Evolutionary conservation across 1,139 yeast genomes (phyloP).

Genomic region (Zygosaccharomyces pseudobailii): DNA sequence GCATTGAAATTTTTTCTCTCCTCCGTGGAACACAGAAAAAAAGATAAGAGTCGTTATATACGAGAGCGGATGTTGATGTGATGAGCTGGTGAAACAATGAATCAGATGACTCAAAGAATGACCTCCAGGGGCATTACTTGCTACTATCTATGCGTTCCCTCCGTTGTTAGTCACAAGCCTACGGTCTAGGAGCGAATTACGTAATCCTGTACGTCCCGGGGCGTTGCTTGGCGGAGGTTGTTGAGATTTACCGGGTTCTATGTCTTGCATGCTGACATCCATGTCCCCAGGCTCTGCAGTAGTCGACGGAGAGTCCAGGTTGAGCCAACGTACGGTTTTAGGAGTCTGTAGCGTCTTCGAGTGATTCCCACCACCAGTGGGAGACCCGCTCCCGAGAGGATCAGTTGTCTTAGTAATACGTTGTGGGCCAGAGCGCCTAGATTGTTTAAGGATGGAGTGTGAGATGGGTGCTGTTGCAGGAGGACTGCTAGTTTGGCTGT

Average conservation of each 20-base stretch:
- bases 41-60: neutral
- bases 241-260: constrained; percentile 3
- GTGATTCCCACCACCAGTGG: neutral
- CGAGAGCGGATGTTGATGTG: neutral
- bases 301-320: constrained; percentile 2
- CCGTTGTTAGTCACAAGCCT: constrained; percentile 7
- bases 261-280: constrained; percentile 25
- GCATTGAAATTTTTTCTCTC: constrained; percentile 5
- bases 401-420: neutral
- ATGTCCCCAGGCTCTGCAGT: constrained; percentile 16
- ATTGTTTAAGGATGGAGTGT: neutral
- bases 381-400: neutral
- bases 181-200: constrained; percentile 11
- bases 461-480: neutral
- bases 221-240: constrained; percentile 3
- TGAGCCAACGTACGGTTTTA: constrained; percentile 17
- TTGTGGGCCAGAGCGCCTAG: neutral
- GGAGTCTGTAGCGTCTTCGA: neutral
- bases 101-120: neutral
- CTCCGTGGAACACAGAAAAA: constrained; percentile 8
- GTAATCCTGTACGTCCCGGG: neutral
- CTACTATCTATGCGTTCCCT: neutral
- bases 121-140: neutral
- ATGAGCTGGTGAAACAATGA: neutral
- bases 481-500: neutral